phyloP scores from a whole-genome alignment of 495 filamentous ascomycete species.

The Penicillium roqueforti region DNA sequence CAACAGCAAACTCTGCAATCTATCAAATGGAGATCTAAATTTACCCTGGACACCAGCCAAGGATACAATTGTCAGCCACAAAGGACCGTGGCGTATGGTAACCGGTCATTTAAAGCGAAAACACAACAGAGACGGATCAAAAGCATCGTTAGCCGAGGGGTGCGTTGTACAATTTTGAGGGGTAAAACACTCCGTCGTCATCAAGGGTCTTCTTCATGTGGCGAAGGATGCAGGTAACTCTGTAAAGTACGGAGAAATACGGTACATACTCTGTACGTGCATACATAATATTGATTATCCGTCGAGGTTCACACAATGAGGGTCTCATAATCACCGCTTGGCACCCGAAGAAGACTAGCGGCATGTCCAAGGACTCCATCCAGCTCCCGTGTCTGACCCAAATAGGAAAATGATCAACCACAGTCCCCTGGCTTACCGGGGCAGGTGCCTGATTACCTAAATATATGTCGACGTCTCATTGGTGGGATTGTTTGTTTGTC shows the following conservation, averaged over 20 bases:
- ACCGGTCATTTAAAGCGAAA: not conserved
- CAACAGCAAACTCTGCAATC: not conserved
- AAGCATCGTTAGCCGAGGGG: not conserved
- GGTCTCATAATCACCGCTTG: not conserved
- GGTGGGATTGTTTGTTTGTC: not conserved
- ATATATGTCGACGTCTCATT: not conserved
- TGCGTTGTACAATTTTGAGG: not conserved
- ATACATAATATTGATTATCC: not conserved
- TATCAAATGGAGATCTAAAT: constrained; percentile 1
- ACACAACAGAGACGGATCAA: not conserved
- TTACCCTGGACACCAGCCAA: constrained; percentile 1
- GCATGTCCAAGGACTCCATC: constrained; percentile 1
- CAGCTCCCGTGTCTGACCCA: constrained; percentile 13
- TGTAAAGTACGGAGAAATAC: too few relatives aligned
- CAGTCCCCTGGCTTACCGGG: constrained; percentile 4
- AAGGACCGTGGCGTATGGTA: not conserved
- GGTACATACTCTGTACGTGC: too few relatives aligned
- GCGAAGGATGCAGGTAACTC: too few relatives aligned
- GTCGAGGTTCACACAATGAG: not conserved
- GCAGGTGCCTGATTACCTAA: constrained; percentile 24
- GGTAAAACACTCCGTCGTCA: not conserved
- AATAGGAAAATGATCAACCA: constrained; percentile 16
- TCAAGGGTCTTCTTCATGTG: constrained; percentile 4
- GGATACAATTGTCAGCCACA: not conserved
- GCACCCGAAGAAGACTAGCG: not conserved